Conservation (phyloP, 129 eudicot genomes). For the Sambucus nigra region DNA sequence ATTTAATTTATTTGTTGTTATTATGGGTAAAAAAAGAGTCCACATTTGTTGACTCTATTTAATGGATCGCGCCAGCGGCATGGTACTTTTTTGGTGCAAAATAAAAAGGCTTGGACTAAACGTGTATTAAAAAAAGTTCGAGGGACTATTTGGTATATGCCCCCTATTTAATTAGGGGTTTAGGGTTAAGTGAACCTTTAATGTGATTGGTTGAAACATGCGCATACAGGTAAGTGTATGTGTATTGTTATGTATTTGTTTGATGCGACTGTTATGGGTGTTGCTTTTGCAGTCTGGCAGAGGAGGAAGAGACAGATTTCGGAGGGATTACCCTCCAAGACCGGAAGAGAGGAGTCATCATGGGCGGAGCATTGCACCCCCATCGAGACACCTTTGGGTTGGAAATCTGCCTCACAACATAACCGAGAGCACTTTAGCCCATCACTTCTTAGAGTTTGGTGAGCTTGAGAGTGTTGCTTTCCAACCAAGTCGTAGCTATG, state of each 20-base stretch:
- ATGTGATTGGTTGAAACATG: too few relatives aligned
- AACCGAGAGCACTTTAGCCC: constrained; percentile 41
- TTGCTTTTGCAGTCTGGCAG: constrained; percentile 45
- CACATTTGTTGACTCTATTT: too few relatives aligned
- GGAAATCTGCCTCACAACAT: constrained; percentile 64
- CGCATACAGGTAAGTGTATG: not conserved
- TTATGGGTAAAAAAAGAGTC: too few relatives aligned
- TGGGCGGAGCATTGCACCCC: constrained; percentile 58
- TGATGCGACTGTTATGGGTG: constrained; percentile 1
- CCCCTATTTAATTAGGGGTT: not conserved
- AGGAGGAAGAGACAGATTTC: constrained; percentile 56
- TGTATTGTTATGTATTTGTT: not conserved
- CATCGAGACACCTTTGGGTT: constrained; percentile 93
- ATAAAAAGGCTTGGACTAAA: too few relatives aligned
- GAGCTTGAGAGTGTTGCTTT: constrained; percentile 79
- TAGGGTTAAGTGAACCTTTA: not conserved
- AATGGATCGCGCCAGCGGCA: too few relatives aligned
- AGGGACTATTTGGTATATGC: too few relatives aligned
- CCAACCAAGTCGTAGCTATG: constrained; percentile 86
- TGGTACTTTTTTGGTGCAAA: too few relatives aligned
- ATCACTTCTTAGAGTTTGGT: constrained; percentile 59
- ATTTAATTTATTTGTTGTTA: too few relatives aligned
- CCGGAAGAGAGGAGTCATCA: constrained; percentile 57
- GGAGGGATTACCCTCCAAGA: constrained; percentile 55
- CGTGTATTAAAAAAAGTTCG: not conserved